Base-by-base conservation (phyloP, 495 filamentous ascomycete genomes). In the Aspergillus nanangensis region DNA sequence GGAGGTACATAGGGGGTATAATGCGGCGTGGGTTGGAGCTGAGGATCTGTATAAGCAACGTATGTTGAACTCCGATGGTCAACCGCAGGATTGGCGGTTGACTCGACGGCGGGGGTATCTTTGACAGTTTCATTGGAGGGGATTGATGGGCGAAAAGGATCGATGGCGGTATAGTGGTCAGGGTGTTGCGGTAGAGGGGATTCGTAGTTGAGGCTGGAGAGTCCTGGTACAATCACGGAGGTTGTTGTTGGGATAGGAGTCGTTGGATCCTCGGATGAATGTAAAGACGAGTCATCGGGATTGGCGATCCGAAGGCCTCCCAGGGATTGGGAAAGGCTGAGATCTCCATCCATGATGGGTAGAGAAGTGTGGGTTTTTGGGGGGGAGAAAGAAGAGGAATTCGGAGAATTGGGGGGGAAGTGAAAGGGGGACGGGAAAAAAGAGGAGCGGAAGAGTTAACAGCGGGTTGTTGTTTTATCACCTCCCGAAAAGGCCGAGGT, bases 261-360 rank as follows among this genome's bases (percentile, higher is more conserved):
- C 15, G 37, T 54, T 39, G 68, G 58, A 44, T 79, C 71, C 49
- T 69, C 68, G n/a, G 80, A 68, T 33, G 69, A 65, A 50, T 74
- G 69, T 32, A 85, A 73, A 23, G 85, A 82, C 38, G 79, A 77
- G 65, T 93, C 82, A 73, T 96, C 92, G 33, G 94, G 93, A 64
- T 99, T 99, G 50, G 94, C 94, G 59, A 97, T 97, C 54, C 93
- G 87, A 64, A 99, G 74, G 53, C 94, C 94, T 42, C 94, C 94
- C 52, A 99, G 76, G 47, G 89, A 86, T 67, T 90, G 87, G 44
- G 93, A 94, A 40, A 98, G 80, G 63, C 88, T 96, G 53, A 96
- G 69, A 67, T 96, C 92, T 59, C 87, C 87, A 62, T 92, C 87
- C 92, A 96, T 96, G 60, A 56, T 67, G 54, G 55, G 44, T 45